These are phyloP conservation scores for Ceratocystis lukuohia DNA, from an alignment of 2,329 filamentous ascomycete genomes.

Conservation along the genomic window DNA sequence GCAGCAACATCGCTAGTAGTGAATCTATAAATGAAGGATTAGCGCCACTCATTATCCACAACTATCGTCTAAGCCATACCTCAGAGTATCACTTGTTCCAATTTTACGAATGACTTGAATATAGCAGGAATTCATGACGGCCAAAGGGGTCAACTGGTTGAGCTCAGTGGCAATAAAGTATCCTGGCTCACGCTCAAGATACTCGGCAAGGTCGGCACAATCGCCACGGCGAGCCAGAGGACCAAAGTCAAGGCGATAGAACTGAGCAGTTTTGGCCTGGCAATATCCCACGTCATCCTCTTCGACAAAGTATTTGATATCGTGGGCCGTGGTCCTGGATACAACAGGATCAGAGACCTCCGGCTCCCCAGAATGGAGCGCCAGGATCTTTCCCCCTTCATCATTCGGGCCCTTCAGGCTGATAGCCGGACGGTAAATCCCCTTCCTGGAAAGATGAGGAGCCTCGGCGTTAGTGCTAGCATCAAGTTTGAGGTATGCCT, in stretches of 20 bases:
- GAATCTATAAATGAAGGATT: constrained; percentile 7
- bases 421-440: not conserved
- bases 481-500: not conserved
- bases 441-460: not conserved
- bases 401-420: not conserved
- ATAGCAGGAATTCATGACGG: constrained; percentile 5
- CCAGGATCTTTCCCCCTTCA: not conserved
- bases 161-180: constrained; percentile 11
- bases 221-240: not conserved
- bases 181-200: constrained; percentile 7
- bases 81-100: not conserved
- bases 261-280: not conserved
- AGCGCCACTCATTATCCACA: not conserved
- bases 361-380: not conserved
- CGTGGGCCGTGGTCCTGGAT: not conserved
- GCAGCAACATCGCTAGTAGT: constrained; percentile 1
- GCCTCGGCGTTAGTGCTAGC: not conserved
- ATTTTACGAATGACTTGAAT: constrained; percentile 11
- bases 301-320: constrained; percentile 6
- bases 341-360: not conserved
- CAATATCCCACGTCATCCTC: not conserved
- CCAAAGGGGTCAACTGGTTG: constrained; percentile 11
- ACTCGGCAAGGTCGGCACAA: not conserved
- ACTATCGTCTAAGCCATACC: not conserved
- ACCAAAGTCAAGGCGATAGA: constrained; percentile 13